Conservation (phyloP, 352 stramenopile genomes). For the Lagenidium giganteum region DNA sequence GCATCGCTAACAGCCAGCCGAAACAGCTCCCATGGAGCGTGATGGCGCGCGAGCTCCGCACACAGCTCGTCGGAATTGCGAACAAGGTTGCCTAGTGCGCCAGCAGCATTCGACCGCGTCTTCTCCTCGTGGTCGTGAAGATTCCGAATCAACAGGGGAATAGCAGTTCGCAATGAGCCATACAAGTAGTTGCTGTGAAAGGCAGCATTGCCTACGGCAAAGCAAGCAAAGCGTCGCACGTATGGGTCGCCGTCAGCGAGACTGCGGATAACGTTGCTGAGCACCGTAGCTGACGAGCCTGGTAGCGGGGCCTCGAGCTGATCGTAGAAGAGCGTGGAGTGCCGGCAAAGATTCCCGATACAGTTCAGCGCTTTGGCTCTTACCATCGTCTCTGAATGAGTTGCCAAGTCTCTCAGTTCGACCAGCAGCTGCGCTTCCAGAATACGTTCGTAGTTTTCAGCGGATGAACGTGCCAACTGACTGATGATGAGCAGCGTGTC, state of each 20-base stretch:
- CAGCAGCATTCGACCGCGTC: slow-evolving; percentile 89
- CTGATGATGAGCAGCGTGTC: slow-evolving; percentile 82
- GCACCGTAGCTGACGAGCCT: slow-evolving; percentile 22
- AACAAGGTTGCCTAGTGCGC: slow-evolving; percentile 90
- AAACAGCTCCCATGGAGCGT: slow-evolving; percentile 71
- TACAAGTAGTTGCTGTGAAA: slow-evolving; percentile 88
- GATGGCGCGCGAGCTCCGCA: slow-evolving; percentile 44
- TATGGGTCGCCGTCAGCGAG: slow-evolving; percentile 71
- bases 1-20: slow-evolving; percentile 56
- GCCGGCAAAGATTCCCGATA: slow-evolving; percentile 89
- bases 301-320: slow-evolving; percentile 31
- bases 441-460: slow-evolving; percentile 73
- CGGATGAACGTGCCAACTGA: slow-evolving; percentile 79
- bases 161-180: slow-evolving; percentile 40
- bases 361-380: slow-evolving; percentile 88
- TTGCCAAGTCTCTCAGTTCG: slow-evolving; percentile 54
- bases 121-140: slow-evolving; percentile 82
- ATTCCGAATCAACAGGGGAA: slow-evolving; percentile 69
- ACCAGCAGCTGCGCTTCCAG: slow-evolving; percentile 34
- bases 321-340: slow-evolving; percentile 87
- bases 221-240: slow-evolving; percentile 90
- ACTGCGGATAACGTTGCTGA: slow-evolving; percentile 53
- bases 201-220: slow-evolving; percentile 92
- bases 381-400: slow-evolving; percentile 67
- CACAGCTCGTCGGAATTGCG: slow-evolving; percentile 84